Evolutionary conservation across 2,329 filamentous ascomycete species (phyloP).

Genomic region (Sordariomycetes sp.): DNA sequence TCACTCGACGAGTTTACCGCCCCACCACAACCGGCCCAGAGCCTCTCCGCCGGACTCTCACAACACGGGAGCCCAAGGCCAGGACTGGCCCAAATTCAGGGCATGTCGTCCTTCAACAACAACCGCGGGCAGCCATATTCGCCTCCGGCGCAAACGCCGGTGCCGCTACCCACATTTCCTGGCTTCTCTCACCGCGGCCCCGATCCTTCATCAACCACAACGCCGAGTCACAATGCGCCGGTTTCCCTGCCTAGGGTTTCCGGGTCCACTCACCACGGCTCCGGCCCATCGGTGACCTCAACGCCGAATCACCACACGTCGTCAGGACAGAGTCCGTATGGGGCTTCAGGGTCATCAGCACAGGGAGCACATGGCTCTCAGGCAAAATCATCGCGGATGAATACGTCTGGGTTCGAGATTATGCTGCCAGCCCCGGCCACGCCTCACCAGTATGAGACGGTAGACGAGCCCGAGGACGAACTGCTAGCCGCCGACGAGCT

Average conservation of each 20-base stretch:
- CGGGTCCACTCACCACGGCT: not conserved
- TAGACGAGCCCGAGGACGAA: conserved; percentile 7
- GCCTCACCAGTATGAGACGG: not conserved
- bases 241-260: not conserved
- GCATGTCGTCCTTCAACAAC: not conserved
- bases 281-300: not conserved
- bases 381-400: not conserved
- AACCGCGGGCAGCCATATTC: not conserved
- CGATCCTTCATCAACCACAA: not conserved
- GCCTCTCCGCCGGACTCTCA: not conserved
- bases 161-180: not conserved
- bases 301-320: not conserved
- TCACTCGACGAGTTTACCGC: not conserved
- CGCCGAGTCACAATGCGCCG: not conserved
- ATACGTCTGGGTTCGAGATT: conserved; percentile 9
- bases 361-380: not conserved
- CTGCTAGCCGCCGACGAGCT: conserved; percentile 5
- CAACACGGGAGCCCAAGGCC: not conserved
- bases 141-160: not conserved
- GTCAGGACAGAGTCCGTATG: not conserved
- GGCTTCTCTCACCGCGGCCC: not conserved
- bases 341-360: not conserved
- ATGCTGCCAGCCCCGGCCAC: conserved; percentile 7
- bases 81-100: not conserved
- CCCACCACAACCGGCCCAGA: not conserved